Percentiles rank a stretch among this genome's conserved stretches.
These are phyloP conservation scores for Pseudoneurospora amorphoporcata DNA, from an alignment of 495 filamentous ascomycete species.

Conservation along the genomic window DNA sequence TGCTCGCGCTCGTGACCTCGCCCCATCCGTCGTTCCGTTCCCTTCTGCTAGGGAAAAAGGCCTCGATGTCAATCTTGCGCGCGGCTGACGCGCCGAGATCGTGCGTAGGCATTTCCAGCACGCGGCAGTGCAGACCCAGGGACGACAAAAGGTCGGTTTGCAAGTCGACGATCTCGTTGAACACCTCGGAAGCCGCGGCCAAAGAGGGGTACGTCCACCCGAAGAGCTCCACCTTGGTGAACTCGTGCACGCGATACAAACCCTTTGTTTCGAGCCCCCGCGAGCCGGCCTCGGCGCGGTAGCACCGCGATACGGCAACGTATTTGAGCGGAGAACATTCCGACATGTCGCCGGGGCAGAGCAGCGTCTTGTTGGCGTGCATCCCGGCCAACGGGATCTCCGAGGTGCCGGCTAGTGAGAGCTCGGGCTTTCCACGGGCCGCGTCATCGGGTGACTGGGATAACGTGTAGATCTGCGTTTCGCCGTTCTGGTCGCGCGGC, in stretches of 20 bases:
- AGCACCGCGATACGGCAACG: constrained; percentile 78
- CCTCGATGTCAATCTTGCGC: constrained; percentile 88
- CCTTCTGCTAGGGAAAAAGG: constrained; percentile 76
- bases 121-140: constrained; percentile 73
- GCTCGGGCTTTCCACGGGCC: constrained; percentile 49
- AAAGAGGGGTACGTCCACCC: constrained; percentile 58
- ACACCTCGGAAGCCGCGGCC: constrained; percentile 43
- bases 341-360: constrained; percentile 22
- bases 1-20: constrained; percentile 81
- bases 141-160: constrained; percentile 71
- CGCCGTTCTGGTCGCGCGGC: constrained; percentile 79
- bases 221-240: constrained; percentile 97
- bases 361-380: constrained; percentile 62
- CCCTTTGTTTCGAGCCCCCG: constrained; percentile 86
- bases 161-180: constrained; percentile 72
- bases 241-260: constrained; percentile 96
- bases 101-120: constrained; percentile 82
- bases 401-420: constrained; percentile 74
- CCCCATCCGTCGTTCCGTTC: constrained; percentile 75
- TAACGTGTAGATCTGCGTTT: constrained; percentile 81
- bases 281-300: constrained; percentile 87
- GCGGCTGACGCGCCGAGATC: constrained; percentile 83
- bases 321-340: constrained; percentile 61
- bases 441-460: constrained; percentile 49
- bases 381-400: constrained; percentile 92